Evolutionary conservation across 495 filamentous ascomycete species (phyloP), one percentile per base, ranked within the genome.

Genomic region (Penicillium subrubescens): DNA sequence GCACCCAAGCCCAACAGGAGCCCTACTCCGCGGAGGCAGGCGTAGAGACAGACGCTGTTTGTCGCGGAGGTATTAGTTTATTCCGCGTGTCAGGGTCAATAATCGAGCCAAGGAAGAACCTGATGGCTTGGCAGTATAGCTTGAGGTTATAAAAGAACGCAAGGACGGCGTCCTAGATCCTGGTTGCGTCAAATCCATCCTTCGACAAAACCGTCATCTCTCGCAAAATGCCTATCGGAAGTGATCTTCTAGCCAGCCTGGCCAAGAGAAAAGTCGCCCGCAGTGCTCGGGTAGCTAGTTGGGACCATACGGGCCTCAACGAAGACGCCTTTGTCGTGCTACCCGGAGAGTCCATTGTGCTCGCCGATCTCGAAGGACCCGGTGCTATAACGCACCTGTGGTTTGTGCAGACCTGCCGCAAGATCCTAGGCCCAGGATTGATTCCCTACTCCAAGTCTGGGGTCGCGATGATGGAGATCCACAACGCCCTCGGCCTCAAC

Each of bases 361-460:
- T 71, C 5, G 68, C 68, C 17, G 68, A 71, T 41, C 46, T 71
- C 19, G 55, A 71, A 50, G 69, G 66, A 10, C 46, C 46, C 19
- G 46, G 46, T 51, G 46, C 25, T n/a, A 51, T 51, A 10, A 51
- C 46, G 4, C 46, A 51, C 19, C 46, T 51, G 46, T 51, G 46
- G 46, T 51, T 51, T 15, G 46, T 51, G 19, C 46, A 68, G 46
- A 66, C 66, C 12, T 71, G 69, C 53, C 63, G 69, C 52, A 59
- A 63, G 17, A 67, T 71, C 19, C 52, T 71, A 17, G 68, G 68
- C 21, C 68, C 68, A 1, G 68, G 68, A 7, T 52, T 71, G 57
- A 68, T 68, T 31, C 66, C 69, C 14, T 71, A 71, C 57, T 68
- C 69, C 51, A 68, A 71, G 57, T 68, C 66, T 31, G 69, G 69